A percentile compares a stretch with the other conserved stretches of the same genome.
Conservation (phyloP, 139 green algal species). For the Asterochloris sp. region DNA sequence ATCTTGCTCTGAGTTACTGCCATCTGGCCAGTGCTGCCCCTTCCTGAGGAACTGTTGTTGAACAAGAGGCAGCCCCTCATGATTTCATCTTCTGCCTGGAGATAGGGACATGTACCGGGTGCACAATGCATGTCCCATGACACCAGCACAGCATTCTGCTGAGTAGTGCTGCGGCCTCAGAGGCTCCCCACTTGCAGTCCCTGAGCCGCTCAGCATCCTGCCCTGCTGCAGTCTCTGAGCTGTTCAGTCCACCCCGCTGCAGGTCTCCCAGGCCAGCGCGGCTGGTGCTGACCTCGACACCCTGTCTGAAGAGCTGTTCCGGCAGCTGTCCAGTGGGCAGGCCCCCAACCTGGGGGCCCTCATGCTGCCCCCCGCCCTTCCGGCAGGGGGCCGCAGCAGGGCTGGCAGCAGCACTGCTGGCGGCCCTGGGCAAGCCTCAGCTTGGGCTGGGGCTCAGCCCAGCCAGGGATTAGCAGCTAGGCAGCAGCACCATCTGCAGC, state of each 20-base stretch:
- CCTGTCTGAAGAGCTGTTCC: constrained; percentile 64
- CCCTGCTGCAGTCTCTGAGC: background rate
- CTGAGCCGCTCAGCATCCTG: background rate
- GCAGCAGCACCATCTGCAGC: constrained; percentile 9
- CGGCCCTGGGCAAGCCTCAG: background rate
- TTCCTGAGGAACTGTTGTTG: no score
- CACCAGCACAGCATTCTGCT: no score
- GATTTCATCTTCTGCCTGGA: no score
- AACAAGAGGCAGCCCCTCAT: no score
- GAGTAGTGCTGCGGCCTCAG: no score
- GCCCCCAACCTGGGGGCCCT: constrained; percentile 1
- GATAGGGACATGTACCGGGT: no score
- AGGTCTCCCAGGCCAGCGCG: constrained; percentile 34
- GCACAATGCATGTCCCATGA: no score
- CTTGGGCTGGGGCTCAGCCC: background rate
- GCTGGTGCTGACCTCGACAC: constrained; percentile 53
- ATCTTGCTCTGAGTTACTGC: no score
- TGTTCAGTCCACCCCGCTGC: background rate
- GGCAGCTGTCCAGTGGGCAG: constrained; percentile 46
- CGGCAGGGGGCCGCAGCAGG: background rate
- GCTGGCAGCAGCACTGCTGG: no score
- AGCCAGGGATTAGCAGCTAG: background rate
- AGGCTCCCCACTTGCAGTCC: no score
- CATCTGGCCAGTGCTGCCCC: no score
- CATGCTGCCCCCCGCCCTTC: background rate